These are phyloP conservation scores for Prototheca cutis DNA, from an alignment of 163 green algal genomes.

Conservation along the genomic window DNA sequence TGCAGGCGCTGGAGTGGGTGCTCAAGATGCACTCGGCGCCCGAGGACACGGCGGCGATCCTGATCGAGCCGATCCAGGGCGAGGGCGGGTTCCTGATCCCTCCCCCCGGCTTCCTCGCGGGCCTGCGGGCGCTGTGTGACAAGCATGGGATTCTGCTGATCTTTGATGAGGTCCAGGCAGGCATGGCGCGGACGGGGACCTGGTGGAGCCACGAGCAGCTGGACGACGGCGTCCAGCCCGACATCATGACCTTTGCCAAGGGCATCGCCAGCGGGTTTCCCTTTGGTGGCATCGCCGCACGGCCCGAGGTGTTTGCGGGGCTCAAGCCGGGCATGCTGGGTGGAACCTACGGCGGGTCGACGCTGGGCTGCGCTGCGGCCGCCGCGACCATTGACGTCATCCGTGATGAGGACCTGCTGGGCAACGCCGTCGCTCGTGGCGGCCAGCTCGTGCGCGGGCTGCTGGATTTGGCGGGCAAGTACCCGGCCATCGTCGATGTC, in stretches of 20 bases:
- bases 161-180: constrained; percentile 74
- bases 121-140: constrained; percentile 48
- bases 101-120: constrained; percentile 56
- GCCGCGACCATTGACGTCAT: constrained; percentile 70
- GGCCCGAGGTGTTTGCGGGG: constrained; percentile 34
- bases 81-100: constrained; percentile 78
- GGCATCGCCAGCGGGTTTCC: constrained; percentile 76
- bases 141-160: constrained; percentile 74
- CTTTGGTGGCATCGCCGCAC: constrained; percentile 56
- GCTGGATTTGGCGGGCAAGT: constrained; percentile 27
- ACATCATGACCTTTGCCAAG: constrained; percentile 81
- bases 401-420: constrained; percentile 55
- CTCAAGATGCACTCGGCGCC: constrained; percentile 51
- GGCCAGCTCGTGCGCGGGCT: constrained; percentile 48
- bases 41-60: constrained; percentile 65
- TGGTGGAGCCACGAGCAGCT: constrained; percentile 77
- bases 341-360: constrained; percentile 69
- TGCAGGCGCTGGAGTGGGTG: constrained; percentile 66
- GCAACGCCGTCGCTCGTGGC: constrained; percentile 49
- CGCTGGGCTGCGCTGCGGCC: constrained; percentile 60
- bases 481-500: constrained; percentile 59
- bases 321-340: constrained; percentile 57
- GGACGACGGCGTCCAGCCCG: constrained; percentile 35
- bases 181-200: constrained; percentile 55
- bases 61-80: constrained; percentile 74